A percentile compares a stretch with the other conserved stretches of the same genome.
Evolutionary conservation across 2,329 filamentous ascomycete species (phyloP).

Genomic region (Aspergillus caelatus): DNA sequence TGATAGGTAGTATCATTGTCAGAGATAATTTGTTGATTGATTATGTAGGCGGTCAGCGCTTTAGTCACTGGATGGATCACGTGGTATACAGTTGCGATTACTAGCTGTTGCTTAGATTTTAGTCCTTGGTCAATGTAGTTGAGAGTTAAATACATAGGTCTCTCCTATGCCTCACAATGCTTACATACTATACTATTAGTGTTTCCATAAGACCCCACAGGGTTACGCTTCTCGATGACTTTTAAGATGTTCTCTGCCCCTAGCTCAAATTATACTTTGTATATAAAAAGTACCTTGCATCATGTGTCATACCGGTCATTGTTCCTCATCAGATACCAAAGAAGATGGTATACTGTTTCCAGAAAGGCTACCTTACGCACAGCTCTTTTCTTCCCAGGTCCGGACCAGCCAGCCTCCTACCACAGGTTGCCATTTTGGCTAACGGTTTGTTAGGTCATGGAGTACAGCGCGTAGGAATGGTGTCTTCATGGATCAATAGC

Average conservation of each 20-base stretch:
- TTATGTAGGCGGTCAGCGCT: conserved; percentile 11
- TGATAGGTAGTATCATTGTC: not conserved
- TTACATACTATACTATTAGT: conserved; percentile 14
- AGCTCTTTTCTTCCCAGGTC: conserved; percentile 53
- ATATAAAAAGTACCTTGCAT: conserved; percentile 6
- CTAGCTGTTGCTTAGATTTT: not conserved
- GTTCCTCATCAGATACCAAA: not conserved
- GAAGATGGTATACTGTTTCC: conserved; percentile 7
- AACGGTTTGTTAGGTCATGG: conserved; percentile 68
- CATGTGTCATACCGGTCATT: conserved; percentile 1
- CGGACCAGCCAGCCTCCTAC: conserved; percentile 7
- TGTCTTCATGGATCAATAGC: conserved; percentile 79
- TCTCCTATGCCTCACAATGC: conserved; percentile 6
- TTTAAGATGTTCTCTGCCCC: conserved; percentile 23
- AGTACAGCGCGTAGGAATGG: conserved; percentile 87
- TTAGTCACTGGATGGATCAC: not conserved
- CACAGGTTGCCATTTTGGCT: conserved; percentile 11
- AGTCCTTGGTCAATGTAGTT: not conserved
- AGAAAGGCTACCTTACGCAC: conserved; percentile 36
- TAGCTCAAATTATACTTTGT: conserved; percentile 6
- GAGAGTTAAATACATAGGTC: not conserved
- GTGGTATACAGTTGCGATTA: not conserved
- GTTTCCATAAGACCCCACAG: conserved; percentile 20
- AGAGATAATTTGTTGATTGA: conserved; percentile 1
- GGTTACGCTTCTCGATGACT: conserved; percentile 16